Evolutionary conservation across 1,284 basidiomycete genomes (phyloP), one percentile per base, ranked within the genome.

Genomic region (Bjerkandera adusta): DNA sequence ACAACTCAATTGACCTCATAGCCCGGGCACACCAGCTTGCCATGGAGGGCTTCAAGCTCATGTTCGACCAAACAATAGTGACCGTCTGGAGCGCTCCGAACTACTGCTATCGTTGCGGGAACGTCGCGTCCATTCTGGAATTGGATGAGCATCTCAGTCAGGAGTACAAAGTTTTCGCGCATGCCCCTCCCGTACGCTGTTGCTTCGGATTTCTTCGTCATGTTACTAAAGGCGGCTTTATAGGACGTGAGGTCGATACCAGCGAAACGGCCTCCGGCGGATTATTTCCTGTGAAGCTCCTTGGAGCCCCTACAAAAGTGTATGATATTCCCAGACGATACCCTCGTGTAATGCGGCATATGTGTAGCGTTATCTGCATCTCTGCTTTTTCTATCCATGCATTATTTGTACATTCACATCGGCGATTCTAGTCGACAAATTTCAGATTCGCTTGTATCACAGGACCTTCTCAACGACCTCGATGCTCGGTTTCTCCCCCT

Each of bases 31-130:
- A 99, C 71, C 96, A 99, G 64, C 83, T 99, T 20, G 96, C 96
- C 3, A 95, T 98, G 88, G 96, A 99, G 67, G 96, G 96, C 4
- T 98, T 91, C 73, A 98, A 98, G 69, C 78, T 96, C 64, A 97
- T 98, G 94, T 97, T 97, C 59, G 94, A 98, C 64, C 76, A 83
- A 50, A 87, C 85, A 30, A 96, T 99, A 56, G 97, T 99, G 8
- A 99, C 97, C 1, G 95, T 99, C 16, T 99, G 96, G 95, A 94
- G 90, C 59, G 97, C 95, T 1, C 96, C 95, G 3, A 99, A 98
- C 67, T 99, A 99, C 64, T 99, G 96, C 68, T 98, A 99, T 68
- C 75, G 93, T 55, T 96, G 93, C 62, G 94, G 93, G 13, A 97
- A 97, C 64, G 90, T 96, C 27, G 94, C 94, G 25, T 92, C 89